Evolutionary conservation across 2,329 filamentous ascomycete species (phyloP).

Genomic region (Capronia coronata): DNA sequence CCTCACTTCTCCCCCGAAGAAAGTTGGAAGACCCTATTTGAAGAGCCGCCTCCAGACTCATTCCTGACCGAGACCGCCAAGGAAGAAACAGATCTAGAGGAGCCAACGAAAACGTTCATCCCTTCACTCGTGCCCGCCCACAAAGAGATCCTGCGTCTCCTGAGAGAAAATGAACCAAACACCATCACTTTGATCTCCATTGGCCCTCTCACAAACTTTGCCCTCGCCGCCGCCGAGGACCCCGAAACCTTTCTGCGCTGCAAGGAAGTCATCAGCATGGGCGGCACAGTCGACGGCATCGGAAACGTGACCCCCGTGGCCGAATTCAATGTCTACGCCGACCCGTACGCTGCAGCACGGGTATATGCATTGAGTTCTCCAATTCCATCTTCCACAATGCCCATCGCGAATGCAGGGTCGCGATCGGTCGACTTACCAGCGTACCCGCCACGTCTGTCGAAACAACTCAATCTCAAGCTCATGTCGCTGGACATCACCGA

Average conservation of each 20-base stretch:
- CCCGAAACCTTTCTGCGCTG: conserved; percentile 80
- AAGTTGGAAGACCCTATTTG: conserved; percentile 66
- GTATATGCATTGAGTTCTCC: conserved; percentile 71
- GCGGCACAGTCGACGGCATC: conserved; percentile 68
- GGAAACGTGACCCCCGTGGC: conserved; percentile 80
- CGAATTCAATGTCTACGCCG: conserved; percentile 95
- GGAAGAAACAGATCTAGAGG: conserved; percentile 24
- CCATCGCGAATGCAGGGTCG: conserved; percentile 46
- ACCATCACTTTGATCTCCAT: conserved; percentile 86
- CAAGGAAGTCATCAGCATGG: conserved; percentile 94
- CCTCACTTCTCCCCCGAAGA: conserved; percentile 69
- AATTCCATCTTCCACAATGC: conserved; percentile 71
- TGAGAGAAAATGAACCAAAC: conserved; percentile 72
- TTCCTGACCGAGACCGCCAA: conserved; percentile 45
- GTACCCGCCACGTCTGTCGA: conserved; percentile 60
- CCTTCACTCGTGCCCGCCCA: conserved; percentile 69
- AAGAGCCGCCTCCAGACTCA: conserved; percentile 37
- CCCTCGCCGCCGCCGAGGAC: conserved; percentile 79
- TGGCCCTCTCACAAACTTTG: conserved; percentile 89
- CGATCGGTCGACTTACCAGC: conserved; percentile 44
- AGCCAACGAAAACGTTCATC: conserved; percentile 56
- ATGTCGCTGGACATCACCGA: conserved; percentile 74
- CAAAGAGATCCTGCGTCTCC: conserved; percentile 79
- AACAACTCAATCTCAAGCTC: conserved; percentile 59
- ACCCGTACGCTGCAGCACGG: conserved; percentile 68